Percentiles rank a stretch among this genome's conserved stretches.
These are phyloP conservation scores for Schizopora paradoxa DNA, from an alignment of 1,284 basidiomycete species.

Conservation along the genomic window DNA sequence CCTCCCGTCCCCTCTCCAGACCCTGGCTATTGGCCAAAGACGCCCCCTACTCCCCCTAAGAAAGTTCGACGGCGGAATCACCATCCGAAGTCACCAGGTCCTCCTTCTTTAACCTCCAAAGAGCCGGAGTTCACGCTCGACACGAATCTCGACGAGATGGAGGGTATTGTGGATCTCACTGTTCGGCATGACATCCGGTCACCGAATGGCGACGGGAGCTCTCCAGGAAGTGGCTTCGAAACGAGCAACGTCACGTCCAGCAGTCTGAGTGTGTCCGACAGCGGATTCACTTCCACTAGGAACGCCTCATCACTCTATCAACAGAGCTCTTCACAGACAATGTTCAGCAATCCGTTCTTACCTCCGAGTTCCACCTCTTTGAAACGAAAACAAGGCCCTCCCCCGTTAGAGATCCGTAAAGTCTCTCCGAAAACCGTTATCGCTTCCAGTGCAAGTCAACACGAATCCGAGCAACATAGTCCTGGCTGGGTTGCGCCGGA, in stretches of 20 bases:
- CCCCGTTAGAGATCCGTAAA: slow-evolving; percentile 30
- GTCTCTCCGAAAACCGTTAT: slow-evolving; percentile 45
- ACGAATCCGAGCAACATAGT: slow-evolving; percentile 24
- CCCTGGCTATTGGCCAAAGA: slow-evolving; percentile 8
- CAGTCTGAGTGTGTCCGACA: slow-evolving; percentile 18
- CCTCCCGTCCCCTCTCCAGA: slow-evolving; percentile 24
- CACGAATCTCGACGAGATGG: slow-evolving; percentile 76
- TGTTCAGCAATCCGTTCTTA: slow-evolving; percentile 45
- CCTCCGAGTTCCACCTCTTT: slow-evolving; percentile 18
- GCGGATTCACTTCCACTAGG: slow-evolving; percentile 12
- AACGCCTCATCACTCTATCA: slow-evolving; percentile 23
- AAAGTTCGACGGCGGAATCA: slow-evolving; percentile 27
- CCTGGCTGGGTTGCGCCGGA: slow-evolving; percentile 50
- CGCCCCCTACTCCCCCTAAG: slow-evolving; percentile 14
- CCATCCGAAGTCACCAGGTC: slow-evolving; percentile 28
- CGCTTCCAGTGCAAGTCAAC: neutral
- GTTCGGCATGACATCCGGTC: slow-evolving; percentile 23
- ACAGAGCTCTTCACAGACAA: slow-evolving; percentile 23
- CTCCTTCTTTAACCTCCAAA: slow-evolving; percentile 20
- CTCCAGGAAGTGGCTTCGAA: slow-evolving; percentile 35
- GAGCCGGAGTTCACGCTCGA: slow-evolving; percentile 50
- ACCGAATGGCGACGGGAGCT: slow-evolving; percentile 30
- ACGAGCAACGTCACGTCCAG: slow-evolving; percentile 16
- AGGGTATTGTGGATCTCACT: slow-evolving; percentile 70
- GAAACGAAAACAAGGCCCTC: slow-evolving; percentile 10